Base-by-base conservation (phyloP, 2,329 filamentous ascomycete genomes). In the Alternaria consortialis region DNA sequence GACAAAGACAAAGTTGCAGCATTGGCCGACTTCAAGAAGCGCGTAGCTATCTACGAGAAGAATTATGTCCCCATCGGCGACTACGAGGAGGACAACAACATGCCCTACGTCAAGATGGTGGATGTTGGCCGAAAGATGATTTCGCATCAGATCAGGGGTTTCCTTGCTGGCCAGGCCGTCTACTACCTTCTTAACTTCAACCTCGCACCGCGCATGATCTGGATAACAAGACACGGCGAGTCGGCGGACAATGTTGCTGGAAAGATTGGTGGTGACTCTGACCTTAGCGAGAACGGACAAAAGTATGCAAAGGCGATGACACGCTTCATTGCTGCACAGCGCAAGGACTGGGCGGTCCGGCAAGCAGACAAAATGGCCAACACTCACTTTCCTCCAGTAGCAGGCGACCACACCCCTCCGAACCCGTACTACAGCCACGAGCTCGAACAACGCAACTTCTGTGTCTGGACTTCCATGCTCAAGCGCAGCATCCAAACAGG, bases 171-270 rank as follows among this genome's bases (percentile, higher is more conserved):
- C 39, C 92, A 95, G 64, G 95, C 97, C 56, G 93, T 95, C 58
- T 97, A 94, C 66, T 99, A 98, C 73, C 85, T 99, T 9, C 91
- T 95, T 46, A 98, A 97, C 70, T 99, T 99, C 84, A 98, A 99
- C 72, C 86, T 99, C 15, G 92, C 94, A 0, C 94, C 95, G 0
- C 87, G 95, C 56, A 94, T 97, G 79, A 98, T 99, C 62, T 99
- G 95, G 95, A 96, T 99, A 75, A 98, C 95, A 2, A 86, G 95
- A 52, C 95, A 98, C 75, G 95, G 95, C 42, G 92, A 97, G 79
- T 97, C 93, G 58, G 77, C 87, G 62, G 95, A 99, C 77, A 97
- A 99, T 74, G 85, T 91, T 59, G 84, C 88, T 3, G 93, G 94
- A 63, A 96, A 92, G 77, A 92, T 99, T 62, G 95, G 95, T 40